Evolutionary conservation across 2,329 filamentous ascomycete species (phyloP).

Genomic region (Diplodia mutila): DNA sequence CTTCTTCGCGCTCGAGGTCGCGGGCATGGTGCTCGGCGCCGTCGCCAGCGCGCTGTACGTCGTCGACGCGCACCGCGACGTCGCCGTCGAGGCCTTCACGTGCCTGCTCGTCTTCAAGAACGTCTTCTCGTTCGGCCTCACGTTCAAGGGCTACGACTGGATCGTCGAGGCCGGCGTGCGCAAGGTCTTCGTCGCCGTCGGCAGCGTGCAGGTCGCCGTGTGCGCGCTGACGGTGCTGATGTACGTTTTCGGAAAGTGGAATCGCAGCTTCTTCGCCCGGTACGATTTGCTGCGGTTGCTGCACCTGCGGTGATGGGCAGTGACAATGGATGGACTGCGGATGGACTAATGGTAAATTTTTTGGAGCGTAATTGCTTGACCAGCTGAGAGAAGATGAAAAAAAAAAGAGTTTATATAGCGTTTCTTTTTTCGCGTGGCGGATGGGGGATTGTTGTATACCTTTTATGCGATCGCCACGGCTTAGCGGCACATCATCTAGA

Average conservation of each 20-base stretch:
- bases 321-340: neutral
- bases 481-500: neutral
- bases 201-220: conserved; percentile 75
- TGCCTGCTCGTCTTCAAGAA: conserved; percentile 94
- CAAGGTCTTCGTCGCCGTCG: conserved; percentile 70
- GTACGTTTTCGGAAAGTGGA: conserved; percentile 47
- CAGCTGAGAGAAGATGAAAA: neutral
- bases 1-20: conserved; percentile 83
- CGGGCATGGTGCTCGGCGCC: conserved; percentile 89
- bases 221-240: conserved; percentile 75
- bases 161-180: conserved; percentile 65
- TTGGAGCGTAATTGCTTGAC: neutral
- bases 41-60: conserved; percentile 86
- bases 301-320: conserved; percentile 16
- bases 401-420: neutral
- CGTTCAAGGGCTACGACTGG: conserved; percentile 85
- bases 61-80: conserved; percentile 89
- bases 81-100: conserved; percentile 86
- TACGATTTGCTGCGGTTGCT: conserved; percentile 36
- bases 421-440: neutral
- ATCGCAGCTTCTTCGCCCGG: conserved; percentile 38
- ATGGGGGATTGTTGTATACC: neutral
- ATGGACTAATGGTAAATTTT: neutral
- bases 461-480: neutral
- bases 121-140: conserved; percentile 84